Conservation (phyloP, 1,139 yeast genomes). For the Candida dubliniensis region DNA sequence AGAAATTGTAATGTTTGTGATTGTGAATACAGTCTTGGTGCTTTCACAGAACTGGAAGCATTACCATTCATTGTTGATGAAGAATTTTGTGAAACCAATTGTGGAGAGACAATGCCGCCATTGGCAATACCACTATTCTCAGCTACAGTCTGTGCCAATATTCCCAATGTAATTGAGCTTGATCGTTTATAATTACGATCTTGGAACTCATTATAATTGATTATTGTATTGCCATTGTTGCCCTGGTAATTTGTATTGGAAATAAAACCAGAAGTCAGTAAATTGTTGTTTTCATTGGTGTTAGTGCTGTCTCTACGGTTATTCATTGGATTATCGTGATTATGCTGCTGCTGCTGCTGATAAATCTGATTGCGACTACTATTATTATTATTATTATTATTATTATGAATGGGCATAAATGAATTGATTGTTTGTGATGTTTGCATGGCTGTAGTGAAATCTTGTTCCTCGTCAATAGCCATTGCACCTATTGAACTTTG, state of each 20-base stretch:
- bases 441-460: not conserved
- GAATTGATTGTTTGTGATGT: not conserved
- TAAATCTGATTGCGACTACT: conserved; percentile 1
- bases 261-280: too few relatives aligned
- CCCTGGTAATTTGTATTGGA: not conserved
- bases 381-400: not conserved
- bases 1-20: not conserved
- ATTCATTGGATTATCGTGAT: not conserved
- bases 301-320: not conserved
- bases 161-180: conserved; percentile 15
- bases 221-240: conserved; percentile 7
- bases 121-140: conserved; percentile 6
- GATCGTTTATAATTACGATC: conserved; percentile 10
- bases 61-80: not conserved
- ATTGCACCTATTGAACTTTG: not conserved
- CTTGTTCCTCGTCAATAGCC: not conserved
- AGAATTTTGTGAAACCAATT: not conserved
- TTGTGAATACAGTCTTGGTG: not conserved
- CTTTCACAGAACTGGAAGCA: not conserved
- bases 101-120: not conserved
- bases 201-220: conserved; percentile 1
- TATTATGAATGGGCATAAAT: not conserved
- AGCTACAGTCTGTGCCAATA: conserved; percentile 9
- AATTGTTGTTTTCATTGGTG: not conserved
- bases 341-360: conserved; percentile 1